Base-by-base conservation (phyloP, 164 flowering plant genomes). In the Berberis vulgaris region DNA sequence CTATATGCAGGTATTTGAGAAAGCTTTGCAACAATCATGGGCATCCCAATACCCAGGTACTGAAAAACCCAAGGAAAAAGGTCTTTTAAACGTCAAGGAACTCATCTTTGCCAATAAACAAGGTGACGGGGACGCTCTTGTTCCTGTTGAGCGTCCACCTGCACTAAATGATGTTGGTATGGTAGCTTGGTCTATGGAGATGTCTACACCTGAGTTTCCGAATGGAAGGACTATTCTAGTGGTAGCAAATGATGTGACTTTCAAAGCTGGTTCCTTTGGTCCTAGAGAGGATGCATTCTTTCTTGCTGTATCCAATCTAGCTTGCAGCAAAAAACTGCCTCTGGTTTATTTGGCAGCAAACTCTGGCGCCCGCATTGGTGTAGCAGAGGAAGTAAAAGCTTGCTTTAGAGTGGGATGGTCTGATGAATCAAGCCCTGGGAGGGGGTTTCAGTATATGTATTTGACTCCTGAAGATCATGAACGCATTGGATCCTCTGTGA, bases 281-380 rank as follows among this genome's bases (percentile, higher is more conserved):
- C 99, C 96, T n/a, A 81, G 78, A 73, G 99, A 95, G 72, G 99
- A 95, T 74, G 98, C 99, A 3, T 95, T 91, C 81, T 95, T 91
- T 75, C 83, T 79, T 64, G 97, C 91, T 45, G 93, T 91, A 50
- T 86, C 97, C 26, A 83, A 91, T 49, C 75, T 91, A 60, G 99
- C 99, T 68, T 91, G 99, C 43, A 66, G 78, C 3, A 81, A 83
- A 74, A 95, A 89, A 74, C 67, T 95, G 26, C 99, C 99, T 50
- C 75, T 95, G 57, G 86, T 95, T 64, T 95, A 95, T 71, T 68
- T 95, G 85, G 99, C 99, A 49, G 97, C 98, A 43, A 95, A 95
- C 72, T 91, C 99, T 42, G 99, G 99, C 9, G 99, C 99, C 47
- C 87, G 99, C 43, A 80, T 95, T 71, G 99, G 97, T 13, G 97